Evolutionary conservation across 225 moss, liverwort and hornwort species (phyloP).

Genomic region (Thuidium tamariscinum): DNA sequence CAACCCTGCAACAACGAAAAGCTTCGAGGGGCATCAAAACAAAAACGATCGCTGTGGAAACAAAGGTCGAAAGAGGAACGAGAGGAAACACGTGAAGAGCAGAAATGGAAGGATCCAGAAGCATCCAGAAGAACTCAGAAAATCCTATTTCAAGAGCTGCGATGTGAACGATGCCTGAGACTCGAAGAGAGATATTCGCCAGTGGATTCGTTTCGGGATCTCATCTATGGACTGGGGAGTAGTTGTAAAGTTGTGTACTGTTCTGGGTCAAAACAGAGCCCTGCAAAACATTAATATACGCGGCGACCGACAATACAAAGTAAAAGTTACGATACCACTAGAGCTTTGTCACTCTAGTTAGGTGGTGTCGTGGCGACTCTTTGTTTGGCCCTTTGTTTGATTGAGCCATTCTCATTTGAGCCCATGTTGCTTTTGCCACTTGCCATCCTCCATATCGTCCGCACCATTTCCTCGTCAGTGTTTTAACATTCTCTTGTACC

Average conservation of each 20-base stretch:
- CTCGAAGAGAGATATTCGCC: not conserved
- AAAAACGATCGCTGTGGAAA: not conserved
- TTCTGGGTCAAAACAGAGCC: not conserved
- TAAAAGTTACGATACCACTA: not conserved
- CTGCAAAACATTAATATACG: not conserved
- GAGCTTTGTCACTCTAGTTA: not conserved
- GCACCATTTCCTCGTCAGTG: not conserved
- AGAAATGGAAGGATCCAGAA: not conserved
- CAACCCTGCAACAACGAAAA: not conserved
- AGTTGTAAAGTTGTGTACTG: not conserved
- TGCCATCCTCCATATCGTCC: not conserved
- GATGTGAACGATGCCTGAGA: not conserved
- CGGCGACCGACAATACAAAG: constrained; percentile 1
- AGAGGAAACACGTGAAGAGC: not conserved
- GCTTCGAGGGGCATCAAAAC: not conserved
- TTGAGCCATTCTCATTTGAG: not conserved
- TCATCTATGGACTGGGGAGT: not conserved
- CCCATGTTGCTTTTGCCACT: not conserved
- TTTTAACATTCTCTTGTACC: not conserved
- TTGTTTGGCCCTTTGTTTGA: not conserved
- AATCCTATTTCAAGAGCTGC: not conserved
- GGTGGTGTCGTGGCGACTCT: not conserved
- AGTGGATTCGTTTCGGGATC: not conserved
- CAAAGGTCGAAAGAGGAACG: too few species aligned
- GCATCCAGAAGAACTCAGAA: not conserved